Conservation (phyloP, 2,329 filamentous ascomycete species). For the Esteya vermicola region DNA sequence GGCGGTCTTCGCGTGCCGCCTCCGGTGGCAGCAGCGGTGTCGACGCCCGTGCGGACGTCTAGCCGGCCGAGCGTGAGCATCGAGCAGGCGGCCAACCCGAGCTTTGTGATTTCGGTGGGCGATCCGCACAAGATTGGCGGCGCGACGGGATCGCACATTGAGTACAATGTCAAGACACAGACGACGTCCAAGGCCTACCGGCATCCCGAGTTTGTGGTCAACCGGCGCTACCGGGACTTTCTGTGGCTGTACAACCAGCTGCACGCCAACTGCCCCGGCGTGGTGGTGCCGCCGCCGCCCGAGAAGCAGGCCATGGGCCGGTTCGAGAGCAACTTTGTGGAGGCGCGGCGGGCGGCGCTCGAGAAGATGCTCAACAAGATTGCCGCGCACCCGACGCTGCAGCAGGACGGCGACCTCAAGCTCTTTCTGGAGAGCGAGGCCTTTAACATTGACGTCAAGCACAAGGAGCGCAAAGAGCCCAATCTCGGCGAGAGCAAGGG, state of each 20-base stretch:
- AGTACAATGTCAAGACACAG: constrained; percentile 88
- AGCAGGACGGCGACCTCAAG: constrained; percentile 88
- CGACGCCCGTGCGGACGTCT: constrained; percentile 34
- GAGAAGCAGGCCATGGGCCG: constrained; percentile 96
- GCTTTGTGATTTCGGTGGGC: constrained; percentile 79
- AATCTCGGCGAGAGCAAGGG: constrained; percentile 83
- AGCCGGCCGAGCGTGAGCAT: constrained; percentile 71
- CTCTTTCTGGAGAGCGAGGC: constrained; percentile 93
- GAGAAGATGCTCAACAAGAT: constrained; percentile 98
- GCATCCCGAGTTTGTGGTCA: constrained; percentile 83
- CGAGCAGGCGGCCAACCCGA: constrained; percentile 86
- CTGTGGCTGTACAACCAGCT: constrained; percentile 94
- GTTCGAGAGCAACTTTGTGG: constrained; percentile 94
- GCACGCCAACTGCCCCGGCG: constrained; percentile 85
- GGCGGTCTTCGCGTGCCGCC: constrained; percentile 54
- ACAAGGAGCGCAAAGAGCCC: constrained; percentile 86
- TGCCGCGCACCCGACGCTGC: constrained; percentile 73
- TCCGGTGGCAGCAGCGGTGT: constrained; percentile 43
- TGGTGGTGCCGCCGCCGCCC: constrained; percentile 88
- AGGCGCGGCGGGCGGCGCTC: constrained; percentile 75
- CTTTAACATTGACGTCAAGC: constrained; percentile 93
- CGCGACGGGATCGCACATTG: constrained; percentile 90
- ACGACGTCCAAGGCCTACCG: constrained; percentile 94
- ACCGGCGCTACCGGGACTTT: constrained; percentile 88
- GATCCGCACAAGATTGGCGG: constrained; percentile 98